phyloP scores from a whole-genome alignment of 78 protist species.

The Dictyostelium capitatum region DNA sequence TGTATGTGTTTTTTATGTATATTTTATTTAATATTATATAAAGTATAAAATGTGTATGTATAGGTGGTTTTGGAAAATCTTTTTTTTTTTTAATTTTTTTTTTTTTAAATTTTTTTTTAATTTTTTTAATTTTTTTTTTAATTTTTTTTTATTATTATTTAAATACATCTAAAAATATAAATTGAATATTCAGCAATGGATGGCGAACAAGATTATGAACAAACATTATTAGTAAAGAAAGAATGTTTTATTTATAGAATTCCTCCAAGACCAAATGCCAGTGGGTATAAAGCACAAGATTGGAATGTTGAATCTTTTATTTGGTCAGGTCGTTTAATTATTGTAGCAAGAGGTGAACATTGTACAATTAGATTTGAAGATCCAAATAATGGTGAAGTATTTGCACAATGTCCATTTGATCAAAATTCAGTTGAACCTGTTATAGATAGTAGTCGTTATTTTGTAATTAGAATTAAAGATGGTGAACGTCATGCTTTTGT shows the following conservation, averaged over 20 bases:
- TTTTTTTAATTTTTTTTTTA: neutral
- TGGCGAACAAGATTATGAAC: conserved; percentile 62
- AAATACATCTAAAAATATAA: neutral
- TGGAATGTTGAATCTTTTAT: conserved; percentile 79
- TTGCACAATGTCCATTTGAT: conserved; percentile 86
- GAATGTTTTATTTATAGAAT: conserved; percentile 89
- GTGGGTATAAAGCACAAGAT: conserved; percentile 87
- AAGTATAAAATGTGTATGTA: too few species aligned
- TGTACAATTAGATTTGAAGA: conserved; percentile 81
- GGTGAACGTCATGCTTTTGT: conserved; percentile 84
- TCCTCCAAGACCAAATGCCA: conserved; percentile 78
- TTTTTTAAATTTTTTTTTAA: neutral
- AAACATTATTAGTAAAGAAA: conserved; percentile 68
- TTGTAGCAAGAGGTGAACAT: conserved; percentile 65
- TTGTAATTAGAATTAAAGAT: conserved; percentile 86
- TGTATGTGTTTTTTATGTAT: too few species aligned
- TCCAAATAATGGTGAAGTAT: conserved; percentile 67
- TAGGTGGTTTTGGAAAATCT: too few species aligned
- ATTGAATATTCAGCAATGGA: conserved; percentile 35
- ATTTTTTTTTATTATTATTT: neutral
- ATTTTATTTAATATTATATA: too few species aligned
- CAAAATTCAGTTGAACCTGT: conserved; percentile 84
- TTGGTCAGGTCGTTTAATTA: conserved; percentile 82
- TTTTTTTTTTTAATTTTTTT: neutral
- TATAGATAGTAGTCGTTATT: conserved; percentile 87